Evolutionary conservation across 257 asterid genomes (phyloP), one percentile per base, ranked within the genome.

Genomic region (Prunella vulgaris): DNA sequence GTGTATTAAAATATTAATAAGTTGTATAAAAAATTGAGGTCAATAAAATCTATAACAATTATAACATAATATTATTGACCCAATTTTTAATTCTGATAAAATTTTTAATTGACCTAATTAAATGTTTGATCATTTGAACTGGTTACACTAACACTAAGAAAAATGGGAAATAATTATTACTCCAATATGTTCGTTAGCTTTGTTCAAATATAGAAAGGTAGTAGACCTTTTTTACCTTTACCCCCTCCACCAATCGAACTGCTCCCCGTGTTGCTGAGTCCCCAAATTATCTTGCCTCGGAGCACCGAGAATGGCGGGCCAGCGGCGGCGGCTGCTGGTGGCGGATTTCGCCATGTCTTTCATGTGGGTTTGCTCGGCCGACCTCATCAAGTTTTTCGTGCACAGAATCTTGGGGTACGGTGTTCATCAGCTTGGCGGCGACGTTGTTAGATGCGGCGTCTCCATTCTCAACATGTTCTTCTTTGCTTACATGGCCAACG

Each of bases 301-400:
- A 28, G 21, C 64, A 21, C 62, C 20, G 18, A 22, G 3, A 27
- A 25, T 4, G 28, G 3, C 2, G 28, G 28, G 28, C 2, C 28
- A 3, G 28, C 28, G 28, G 28, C 28, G 79, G 73, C 79, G 81
- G 65, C 58, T 89, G 68, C 61, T 91, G 65, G 77, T 66, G n/a
- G 86, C 89, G 22, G 97, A 92, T 84, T 85, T 92, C 79, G 33
- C 53, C 7, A 72, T 89, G 80, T 89, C 97, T 5, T 82, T 92
- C 64, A 84, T 84, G 97, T 92, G 96, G 95, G 96, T 85, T 0
- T 88, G 92, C 90, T 89, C 98, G 5, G 73, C 88, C 76, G 94
- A 82, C 61, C 77, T 87, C 51, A 70, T 87, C 73, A 89, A 84
- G 86, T 77, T 92, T 32, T 74, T 85, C 24, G 91, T 92, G 30